Percentiles rank a stretch among this genome's conserved stretches.
phyloP scores from a whole-genome alignment of 768 basidiomycete genomes.

The Suillus decipiens region DNA sequence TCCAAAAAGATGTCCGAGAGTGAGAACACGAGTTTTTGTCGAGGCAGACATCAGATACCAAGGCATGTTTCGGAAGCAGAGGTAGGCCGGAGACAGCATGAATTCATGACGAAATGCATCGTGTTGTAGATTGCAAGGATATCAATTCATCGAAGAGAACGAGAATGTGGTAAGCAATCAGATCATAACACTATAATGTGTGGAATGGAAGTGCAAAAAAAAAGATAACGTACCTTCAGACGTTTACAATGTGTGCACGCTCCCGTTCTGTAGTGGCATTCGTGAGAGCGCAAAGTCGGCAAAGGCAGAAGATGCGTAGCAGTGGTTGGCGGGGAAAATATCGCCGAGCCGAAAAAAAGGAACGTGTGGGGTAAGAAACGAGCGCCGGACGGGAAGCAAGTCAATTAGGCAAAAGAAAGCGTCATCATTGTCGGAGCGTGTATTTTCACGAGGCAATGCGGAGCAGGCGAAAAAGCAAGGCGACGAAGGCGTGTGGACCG shows the following conservation, averaged over 20 bases:
- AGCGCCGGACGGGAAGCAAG: slow-evolving; percentile 3
- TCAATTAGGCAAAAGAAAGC: slow-evolving; percentile 8
- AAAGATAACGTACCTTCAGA: slow-evolving; percentile 64
- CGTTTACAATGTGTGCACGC: slow-evolving; percentile 88
- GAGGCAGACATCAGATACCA: slow-evolving; percentile 13
- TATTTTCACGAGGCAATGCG: slow-evolving; percentile 14
- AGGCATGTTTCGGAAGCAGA: slow-evolving; percentile 21
- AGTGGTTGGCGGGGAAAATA: slow-evolving; percentile 13
- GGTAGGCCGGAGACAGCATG: slow-evolving; percentile 18
- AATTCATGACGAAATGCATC: slow-evolving; percentile 18
- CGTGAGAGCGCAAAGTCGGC: slow-evolving; percentile 12
- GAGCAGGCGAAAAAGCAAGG: slow-evolving; percentile 20
- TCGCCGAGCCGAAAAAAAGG: slow-evolving; percentile 19
- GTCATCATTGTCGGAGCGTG: slow-evolving; percentile 4
- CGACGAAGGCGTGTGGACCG: slow-evolving; percentile 6
- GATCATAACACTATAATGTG: not conserved
- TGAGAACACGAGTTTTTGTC: slow-evolving; percentile 5
- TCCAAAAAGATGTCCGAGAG: not conserved
- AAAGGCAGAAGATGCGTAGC: slow-evolving; percentile 9
- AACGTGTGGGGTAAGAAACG: slow-evolving; percentile 1
- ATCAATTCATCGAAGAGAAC: slow-evolving; percentile 20
- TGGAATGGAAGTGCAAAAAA: slow-evolving; percentile 12
- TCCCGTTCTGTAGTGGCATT: slow-evolving; percentile 54
- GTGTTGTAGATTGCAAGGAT: slow-evolving; percentile 15
- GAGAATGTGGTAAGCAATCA: slow-evolving; percentile 23